A percentile compares a stretch with the other conserved stretches of the same genome.
Conservation (phyloP, 768 basidiomycete genomes). For the Collybia sordida region DNA sequence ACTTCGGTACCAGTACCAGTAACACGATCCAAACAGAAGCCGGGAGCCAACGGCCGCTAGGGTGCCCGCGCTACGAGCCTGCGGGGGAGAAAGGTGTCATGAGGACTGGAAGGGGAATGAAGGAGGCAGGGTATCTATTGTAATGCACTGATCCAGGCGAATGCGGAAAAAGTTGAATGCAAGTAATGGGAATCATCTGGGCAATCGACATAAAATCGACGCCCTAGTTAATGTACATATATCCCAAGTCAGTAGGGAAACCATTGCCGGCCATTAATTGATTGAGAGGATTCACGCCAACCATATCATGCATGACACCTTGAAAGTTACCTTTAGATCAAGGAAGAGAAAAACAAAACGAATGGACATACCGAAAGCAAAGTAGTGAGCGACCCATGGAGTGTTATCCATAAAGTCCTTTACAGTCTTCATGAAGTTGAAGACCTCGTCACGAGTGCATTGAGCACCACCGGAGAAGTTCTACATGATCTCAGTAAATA, state of each 20-base stretch:
- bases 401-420: slow-evolving; percentile 46
- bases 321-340: background rate
- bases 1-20: slow-evolving; percentile 18
- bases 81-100: slow-evolving; percentile 14
- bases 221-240: slow-evolving; percentile 41
- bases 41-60: slow-evolving; percentile 13
- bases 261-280: slow-evolving; percentile 46
- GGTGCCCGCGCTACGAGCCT: slow-evolving; percentile 14
- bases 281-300: slow-evolving; percentile 56
- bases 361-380: slow-evolving; percentile 58
- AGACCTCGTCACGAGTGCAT: slow-evolving; percentile 39
- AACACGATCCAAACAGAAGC: slow-evolving; percentile 12
- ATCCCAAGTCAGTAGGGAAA: slow-evolving; percentile 52
- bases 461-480: slow-evolving; percentile 53
- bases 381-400: slow-evolving; percentile 40
- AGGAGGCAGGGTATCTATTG: slow-evolving; percentile 14
- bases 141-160: slow-evolving; percentile 11
- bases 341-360: background rate
- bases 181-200: background rate
- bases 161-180: slow-evolving; percentile 6
- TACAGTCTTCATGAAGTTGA: slow-evolving; percentile 44
- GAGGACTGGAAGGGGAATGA: slow-evolving; percentile 4
- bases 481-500: slow-evolving; percentile 26
- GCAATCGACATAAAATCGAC: slow-evolving; percentile 1
- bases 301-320: slow-evolving; percentile 59